Percentiles rank a stretch among this genome's conserved stretches.
These are phyloP conservation scores for Starmerella apis DNA, from an alignment of 805 yeast species.

Conservation along the genomic window DNA sequence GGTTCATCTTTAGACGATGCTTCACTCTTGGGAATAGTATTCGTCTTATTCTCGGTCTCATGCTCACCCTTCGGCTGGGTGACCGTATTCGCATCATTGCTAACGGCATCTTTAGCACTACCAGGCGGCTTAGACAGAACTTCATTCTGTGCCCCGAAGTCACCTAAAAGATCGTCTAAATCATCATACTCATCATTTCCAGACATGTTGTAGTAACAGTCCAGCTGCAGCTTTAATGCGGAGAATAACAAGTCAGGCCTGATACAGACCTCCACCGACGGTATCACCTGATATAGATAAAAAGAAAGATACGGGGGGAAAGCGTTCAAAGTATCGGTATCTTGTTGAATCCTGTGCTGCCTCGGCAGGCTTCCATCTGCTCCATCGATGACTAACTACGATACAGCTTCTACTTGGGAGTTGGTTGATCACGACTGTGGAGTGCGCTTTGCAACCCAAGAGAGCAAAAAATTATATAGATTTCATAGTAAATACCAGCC, in stretches of 20 bases:
- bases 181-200: slow-evolving; percentile 24
- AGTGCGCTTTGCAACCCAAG: background rate
- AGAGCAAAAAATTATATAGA: background rate
- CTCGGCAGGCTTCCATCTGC: background rate
- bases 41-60: too few species aligned
- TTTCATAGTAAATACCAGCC: too few species aligned
- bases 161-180: slow-evolving; percentile 60
- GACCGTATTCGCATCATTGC: background rate
- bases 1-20: background rate
- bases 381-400: background rate
- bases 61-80: background rate
- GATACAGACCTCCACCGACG: background rate
- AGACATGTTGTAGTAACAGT: background rate
- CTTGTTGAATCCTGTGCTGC: too few species aligned
- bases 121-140: slow-evolving; percentile 55
- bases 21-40: too few species aligned
- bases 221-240: background rate
- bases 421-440: background rate
- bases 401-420: background rate
- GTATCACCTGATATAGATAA: too few species aligned
- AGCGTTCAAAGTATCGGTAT: too few species aligned
- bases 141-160: slow-evolving; percentile 53
- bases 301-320: too few species aligned
- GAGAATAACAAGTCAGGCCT: slow-evolving; percentile 1
- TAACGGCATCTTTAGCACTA: background rate